Evolutionary conservation across 805 yeast genomes (phyloP), one percentile per base, ranked within the genome.

Genomic region (Candida jianshihensis): DNA sequence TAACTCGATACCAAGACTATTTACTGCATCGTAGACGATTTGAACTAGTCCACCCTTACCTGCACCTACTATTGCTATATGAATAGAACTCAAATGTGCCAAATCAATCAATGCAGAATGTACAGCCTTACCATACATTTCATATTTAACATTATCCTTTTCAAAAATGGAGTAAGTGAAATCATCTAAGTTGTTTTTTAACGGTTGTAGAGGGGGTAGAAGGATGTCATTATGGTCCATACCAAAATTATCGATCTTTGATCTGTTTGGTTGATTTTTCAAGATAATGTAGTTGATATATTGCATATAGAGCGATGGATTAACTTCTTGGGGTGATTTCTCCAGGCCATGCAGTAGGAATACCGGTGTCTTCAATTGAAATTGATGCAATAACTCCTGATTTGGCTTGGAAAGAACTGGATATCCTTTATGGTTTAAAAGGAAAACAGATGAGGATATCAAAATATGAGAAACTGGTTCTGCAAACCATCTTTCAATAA

Each of bases 1-100:
- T 5, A 47, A 27, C 8, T 31, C 8, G 14, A 61, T 38, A 28
- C 43, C 41, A 4, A 69, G 44, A 16, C 48, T 48, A 4, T 54
- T 47, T 2, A 75, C 46, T 3, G 78, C 73, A 6, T 59, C 50
- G 21, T 71, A 59, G 0, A 73, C 62, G 16, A 70, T 63, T 30
- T 78, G 78, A 3, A 88, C 77, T 20, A 89, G 58, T 1, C 90
- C 89, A 1, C 97, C 97, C 31, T 87, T 63, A 1, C 97, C 97
- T 0, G 96, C 92, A 0, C 97, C 97, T 3, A 82, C 77, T 2
- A 89, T 70, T 4, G 82, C 67, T 8, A 84, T 60, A 10, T 60
- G 59, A 19, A 68, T 43, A 9, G 42, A 51, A 6, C 42, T 18
- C 5, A 50, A 31, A 6, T 38, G 33, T 6, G 38, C 25, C 31